These are phyloP conservation scores for Astragalus glycyphyllos DNA, from an alignment of 306 rosid genomes.

Conservation along the genomic window DNA sequence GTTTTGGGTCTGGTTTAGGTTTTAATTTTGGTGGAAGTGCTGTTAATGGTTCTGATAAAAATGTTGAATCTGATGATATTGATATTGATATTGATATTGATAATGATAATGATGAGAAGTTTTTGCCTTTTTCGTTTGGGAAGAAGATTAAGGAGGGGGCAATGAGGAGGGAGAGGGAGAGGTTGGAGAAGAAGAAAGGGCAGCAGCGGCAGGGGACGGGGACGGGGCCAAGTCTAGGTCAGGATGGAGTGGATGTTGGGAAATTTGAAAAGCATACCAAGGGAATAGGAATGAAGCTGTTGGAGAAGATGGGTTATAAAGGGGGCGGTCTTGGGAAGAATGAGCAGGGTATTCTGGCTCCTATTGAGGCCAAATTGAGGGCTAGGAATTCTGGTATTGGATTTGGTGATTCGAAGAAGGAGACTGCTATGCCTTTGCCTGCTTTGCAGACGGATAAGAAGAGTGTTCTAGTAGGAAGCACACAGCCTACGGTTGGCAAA, in stretches of 20 bases:
- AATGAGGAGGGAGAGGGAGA: slow-evolving; percentile 67
- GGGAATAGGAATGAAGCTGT: slow-evolving; percentile 83
- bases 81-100: no score
- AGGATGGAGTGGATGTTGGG: slow-evolving; percentile 55
- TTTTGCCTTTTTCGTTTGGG: slow-evolving; percentile 82
- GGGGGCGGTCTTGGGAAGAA: slow-evolving; percentile 97
- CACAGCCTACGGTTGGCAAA: slow-evolving; percentile 47
- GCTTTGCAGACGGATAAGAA: slow-evolving; percentile 56
- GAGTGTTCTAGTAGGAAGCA: slow-evolving; percentile 37
- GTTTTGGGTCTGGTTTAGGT: slow-evolving; percentile 63
- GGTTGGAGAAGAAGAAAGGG: slow-evolving; percentile 59
- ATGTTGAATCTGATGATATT: slow-evolving; percentile 43
- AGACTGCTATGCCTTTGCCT: slow-evolving; percentile 42
- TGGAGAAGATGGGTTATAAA: slow-evolving; percentile 91
- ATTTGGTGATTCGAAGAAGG: slow-evolving; percentile 74
- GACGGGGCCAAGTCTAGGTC: slow-evolving; percentile 31
- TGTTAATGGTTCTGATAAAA: slow-evolving; percentile 44
- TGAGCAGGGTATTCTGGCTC: slow-evolving; percentile 81
- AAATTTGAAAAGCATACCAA: slow-evolving; percentile 81
- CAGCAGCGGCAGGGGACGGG: background rate
- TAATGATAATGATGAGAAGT: slow-evolving; percentile 41
- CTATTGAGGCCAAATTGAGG: slow-evolving; percentile 81
- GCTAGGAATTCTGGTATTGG: slow-evolving; percentile 87
- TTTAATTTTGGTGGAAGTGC: slow-evolving; percentile 39
- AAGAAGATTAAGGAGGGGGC: slow-evolving; percentile 86